Percentiles rank a stretch among this genome's conserved stretches.
These are phyloP conservation scores for Usnea hakonensis DNA, from an alignment of 495 filamentous ascomycete species.

Conservation along the genomic window DNA sequence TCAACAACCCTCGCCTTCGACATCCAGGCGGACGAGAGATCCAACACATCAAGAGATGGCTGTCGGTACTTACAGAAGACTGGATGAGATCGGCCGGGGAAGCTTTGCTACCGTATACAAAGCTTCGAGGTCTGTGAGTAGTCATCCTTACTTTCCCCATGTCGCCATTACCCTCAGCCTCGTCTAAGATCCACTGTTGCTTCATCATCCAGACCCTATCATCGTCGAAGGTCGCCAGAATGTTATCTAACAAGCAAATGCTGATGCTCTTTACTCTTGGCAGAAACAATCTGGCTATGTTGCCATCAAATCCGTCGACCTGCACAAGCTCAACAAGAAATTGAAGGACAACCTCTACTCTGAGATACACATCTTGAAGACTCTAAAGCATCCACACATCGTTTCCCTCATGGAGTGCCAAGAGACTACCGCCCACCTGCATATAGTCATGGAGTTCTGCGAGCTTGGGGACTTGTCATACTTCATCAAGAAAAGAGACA, in stretches of 20 bases:
- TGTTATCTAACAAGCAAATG: constrained; percentile 13
- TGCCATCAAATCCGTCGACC: constrained; percentile 92
- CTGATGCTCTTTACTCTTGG: constrained; percentile 35
- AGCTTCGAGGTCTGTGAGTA: constrained; percentile 73
- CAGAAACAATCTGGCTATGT: constrained; percentile 61
- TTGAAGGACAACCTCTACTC: constrained; percentile 90
- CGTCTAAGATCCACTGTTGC: neutral
- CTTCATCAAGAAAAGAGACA: constrained; percentile 90
- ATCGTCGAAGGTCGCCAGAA: neutral
- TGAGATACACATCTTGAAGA: constrained; percentile 90
- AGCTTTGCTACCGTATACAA: constrained; percentile 94
- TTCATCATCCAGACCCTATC: neutral
- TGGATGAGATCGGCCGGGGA: constrained; percentile 84
- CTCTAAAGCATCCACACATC: constrained; percentile 90
- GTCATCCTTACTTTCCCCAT: neutral
- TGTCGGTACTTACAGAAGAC: constrained; percentile 68
- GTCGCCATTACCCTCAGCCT: neutral
- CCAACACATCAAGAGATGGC: constrained; percentile 48
- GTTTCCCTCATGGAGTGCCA: constrained; percentile 90
- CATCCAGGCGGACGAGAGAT: constrained; percentile 40
- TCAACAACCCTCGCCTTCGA: constrained; percentile 31
- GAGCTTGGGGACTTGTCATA: constrained; percentile 85
- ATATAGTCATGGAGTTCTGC: constrained; percentile 98
- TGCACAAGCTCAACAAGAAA: constrained; percentile 84
- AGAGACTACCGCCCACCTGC: constrained; percentile 78